Conservation (phyloP, 495 filamentous ascomycete species). For the Cudoniella acicularis region DNA sequence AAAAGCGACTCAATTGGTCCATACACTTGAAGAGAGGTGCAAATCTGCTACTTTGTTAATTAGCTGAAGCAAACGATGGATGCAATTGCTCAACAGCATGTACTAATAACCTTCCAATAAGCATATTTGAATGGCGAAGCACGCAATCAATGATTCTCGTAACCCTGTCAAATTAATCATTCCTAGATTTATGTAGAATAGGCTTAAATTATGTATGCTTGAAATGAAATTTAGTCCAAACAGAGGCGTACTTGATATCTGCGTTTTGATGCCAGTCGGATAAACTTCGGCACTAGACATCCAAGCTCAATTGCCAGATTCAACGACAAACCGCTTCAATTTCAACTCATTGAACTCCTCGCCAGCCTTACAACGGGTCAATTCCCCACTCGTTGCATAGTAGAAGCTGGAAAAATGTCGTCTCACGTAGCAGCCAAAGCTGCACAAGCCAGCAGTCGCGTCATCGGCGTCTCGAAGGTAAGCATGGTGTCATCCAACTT, state of each 20-base stretch:
- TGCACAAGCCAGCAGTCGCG: slow-evolving; percentile 41
- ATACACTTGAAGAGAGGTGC: too few species aligned
- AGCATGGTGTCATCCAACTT: neutral
- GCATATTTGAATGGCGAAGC: too few species aligned
- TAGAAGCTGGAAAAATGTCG: slow-evolving; percentile 41
- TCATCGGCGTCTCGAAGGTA: slow-evolving; percentile 46
- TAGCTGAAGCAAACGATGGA: too few species aligned
- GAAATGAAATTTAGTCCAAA: neutral
- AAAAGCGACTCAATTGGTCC: too few species aligned
- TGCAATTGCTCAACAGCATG: too few species aligned
- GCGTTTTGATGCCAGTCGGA: slow-evolving; percentile 1
- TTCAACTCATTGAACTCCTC: neutral
- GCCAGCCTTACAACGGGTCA: slow-evolving; percentile 19
- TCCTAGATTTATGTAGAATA: too few species aligned
- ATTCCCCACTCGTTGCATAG: slow-evolving; percentile 14
- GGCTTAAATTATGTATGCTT: neutral
- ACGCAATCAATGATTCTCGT: too few species aligned
- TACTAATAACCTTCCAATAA: too few species aligned
- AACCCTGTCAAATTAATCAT: too few species aligned
- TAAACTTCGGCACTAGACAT: slow-evolving; percentile 8
- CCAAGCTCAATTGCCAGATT: neutral
- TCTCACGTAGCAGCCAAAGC: slow-evolving; percentile 50
- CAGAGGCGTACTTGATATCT: too few species aligned
- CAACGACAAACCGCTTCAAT: slow-evolving; percentile 5
- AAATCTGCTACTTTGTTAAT: too few species aligned